phyloP scores from a whole-genome alignment of 129 eudicot species.

The Pseudognaphalium luteoalbum region DNA sequence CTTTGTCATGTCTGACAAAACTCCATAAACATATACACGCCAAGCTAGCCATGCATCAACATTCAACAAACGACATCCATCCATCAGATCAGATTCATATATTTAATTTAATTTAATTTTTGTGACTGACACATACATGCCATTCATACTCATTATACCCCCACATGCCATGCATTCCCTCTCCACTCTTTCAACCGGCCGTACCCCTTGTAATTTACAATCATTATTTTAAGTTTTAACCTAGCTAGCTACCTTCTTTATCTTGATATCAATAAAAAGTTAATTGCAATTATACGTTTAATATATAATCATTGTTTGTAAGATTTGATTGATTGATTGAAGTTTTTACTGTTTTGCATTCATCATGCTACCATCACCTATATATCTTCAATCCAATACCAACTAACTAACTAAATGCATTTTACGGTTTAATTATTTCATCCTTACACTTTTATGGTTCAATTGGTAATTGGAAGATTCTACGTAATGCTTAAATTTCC shows the following conservation, averaged over 20 bases:
- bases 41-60: constrained; percentile 31
- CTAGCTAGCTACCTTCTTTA: too few species aligned
- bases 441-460: background rate
- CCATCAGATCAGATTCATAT: constrained; percentile 14
- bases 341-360: background rate
- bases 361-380: constrained; percentile 20
- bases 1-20: constrained; percentile 31
- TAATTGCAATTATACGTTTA: background rate
- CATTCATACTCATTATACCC: constrained; percentile 17
- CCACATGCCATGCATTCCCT: constrained; percentile 35
- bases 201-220: too few species aligned
- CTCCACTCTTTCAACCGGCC: background rate
- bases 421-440: background rate
- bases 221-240: too few species aligned
- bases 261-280: background rate
- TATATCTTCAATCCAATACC: background rate
- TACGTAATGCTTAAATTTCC: background rate
- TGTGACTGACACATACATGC: constrained; percentile 24
- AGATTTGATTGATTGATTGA: constrained; percentile 1
- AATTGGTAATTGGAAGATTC: background rate
- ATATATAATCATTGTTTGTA: background rate
- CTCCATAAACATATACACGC: constrained; percentile 32
- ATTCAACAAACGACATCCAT: background rate
- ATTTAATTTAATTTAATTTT: constrained; percentile 7
- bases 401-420: background rate